Evolutionary conservation across 768 basidiomycete genomes (phyloP), one percentile per base, ranked within the genome.

Genomic region (Naganishia kalamii): DNA sequence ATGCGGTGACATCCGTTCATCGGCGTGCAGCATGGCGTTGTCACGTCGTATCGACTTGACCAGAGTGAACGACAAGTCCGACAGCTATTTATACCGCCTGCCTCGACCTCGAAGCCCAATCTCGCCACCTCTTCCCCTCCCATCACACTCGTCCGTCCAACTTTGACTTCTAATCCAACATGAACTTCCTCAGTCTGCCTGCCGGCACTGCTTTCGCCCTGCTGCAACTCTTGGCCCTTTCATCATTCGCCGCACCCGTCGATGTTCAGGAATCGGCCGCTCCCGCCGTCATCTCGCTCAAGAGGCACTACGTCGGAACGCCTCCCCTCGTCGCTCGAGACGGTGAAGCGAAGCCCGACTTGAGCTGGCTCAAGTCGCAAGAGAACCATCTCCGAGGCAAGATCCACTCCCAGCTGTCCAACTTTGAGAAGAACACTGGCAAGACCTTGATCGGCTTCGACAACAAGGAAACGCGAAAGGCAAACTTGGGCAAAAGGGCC

Each of bases 331-430:
- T 59, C 11, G 41, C 57, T 15, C 27, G 50, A 21, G 64, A 65
- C 19, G 50, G 51, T 5, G 37, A 27, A 21, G n/a, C 25, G 32
- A 57, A 60, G 54, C 37, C 54, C 0, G 64, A 65, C 44, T 17
- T 65, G n/a, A 46, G 7, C 13, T 65, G 52, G 54, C 64, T 65
- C 44, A 65, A 49, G 32, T 35, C 54, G 32, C 64, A 65, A 33
- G 57, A 65, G 35, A 43, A 40, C n/a, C 52, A 60, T 15, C 27
- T 65, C 11, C 41, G 29, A 21, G 37, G 37, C 57, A 65, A 65
- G 35, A 54, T 59, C n/a, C 41, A 44, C 43, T 17, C 23, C 49
- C 35, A 46, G 19, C 23, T 50, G 21, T 51, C 59, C 30, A 46
- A 52, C 33, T 66, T 50, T 23, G 59, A 66, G 30, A 43, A 50